Evolutionary conservation across 306 rosid genomes (phyloP).

Genomic region (Rubus parviflorus): DNA sequence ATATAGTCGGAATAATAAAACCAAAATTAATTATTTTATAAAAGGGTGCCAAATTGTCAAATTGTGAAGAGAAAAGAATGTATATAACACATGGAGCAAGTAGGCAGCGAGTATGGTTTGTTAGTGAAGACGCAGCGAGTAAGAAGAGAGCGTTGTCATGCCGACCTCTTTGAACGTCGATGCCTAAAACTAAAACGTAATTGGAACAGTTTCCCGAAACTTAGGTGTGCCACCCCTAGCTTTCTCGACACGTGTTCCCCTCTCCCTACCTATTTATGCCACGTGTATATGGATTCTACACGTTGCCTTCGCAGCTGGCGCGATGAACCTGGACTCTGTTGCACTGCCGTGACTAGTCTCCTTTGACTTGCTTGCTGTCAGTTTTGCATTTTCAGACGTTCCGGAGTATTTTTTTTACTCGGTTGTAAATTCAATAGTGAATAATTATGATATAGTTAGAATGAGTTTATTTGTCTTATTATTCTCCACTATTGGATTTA

Average conservation of each 20-base stretch:
- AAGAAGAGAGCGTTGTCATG: neutral
- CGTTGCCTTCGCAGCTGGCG: constrained; percentile 10
- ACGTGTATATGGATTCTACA: constrained; percentile 13
- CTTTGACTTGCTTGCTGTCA: neutral
- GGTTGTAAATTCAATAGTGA: too few relatives aligned
- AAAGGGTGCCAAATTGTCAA: too few relatives aligned
- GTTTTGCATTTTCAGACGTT: too few relatives aligned
- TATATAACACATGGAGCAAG: neutral
- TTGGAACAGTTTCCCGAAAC: constrained; percentile 6
- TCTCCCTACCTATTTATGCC: neutral
- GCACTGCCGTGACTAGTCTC: neutral
- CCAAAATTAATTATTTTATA: too few relatives aligned
- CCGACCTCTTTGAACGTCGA: neutral
- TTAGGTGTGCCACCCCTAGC: neutral
- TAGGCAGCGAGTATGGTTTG: neutral
- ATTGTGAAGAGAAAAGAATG: too few relatives aligned
- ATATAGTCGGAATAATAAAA: too few relatives aligned
- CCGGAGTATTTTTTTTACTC: too few relatives aligned
- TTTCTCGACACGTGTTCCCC: constrained; percentile 10
- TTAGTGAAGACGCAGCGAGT: neutral
- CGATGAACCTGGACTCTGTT: neutral
- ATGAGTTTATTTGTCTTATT: too few relatives aligned
- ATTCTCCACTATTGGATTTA: too few relatives aligned
- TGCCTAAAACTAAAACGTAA: neutral
- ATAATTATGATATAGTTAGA: too few relatives aligned